Evolutionary conservation across 352 stramenopile species (phyloP), one percentile per base, ranked within the genome.

Genomic region (Pythium pyrilobum): DNA sequence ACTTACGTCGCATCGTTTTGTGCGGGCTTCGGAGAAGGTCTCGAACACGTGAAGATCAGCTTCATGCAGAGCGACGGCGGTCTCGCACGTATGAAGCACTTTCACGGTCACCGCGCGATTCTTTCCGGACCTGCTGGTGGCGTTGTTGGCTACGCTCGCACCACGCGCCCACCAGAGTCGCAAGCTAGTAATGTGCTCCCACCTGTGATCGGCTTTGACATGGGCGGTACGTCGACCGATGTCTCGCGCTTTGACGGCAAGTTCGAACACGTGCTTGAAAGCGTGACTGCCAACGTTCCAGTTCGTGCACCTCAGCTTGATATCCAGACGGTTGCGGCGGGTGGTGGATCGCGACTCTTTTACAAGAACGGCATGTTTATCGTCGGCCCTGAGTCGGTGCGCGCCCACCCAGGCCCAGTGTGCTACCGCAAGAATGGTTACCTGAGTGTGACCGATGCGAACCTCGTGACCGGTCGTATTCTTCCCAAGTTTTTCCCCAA

Each of bases 41-140:
- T 99, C 13, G 75, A 95, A 2, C 49, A 89, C 16, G 81, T 96
- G 57, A 91, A 95, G 48, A 98, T 98, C 52, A 94, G 84, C 50
- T 97, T 99, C 56, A 99, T 99, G 97, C 97, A 99, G 66, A 98
- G 87, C 36, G 97, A 99, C 72, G 97, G 97, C 27, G 97, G 97
- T 20, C 71, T 99, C 42, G 97, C 96, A 8, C 89, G 90, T 5
- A 96, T 98, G 64, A 89, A 96, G 52, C 74, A 87, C 37, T 98
- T 98, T 59, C 81, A 93, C 55, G 93, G 93, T 41, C 89, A 97
- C 47, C 81, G 85, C 1, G 92, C 92, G 5, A 98, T 98, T 47
- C 76, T 98, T 0, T 98, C 93, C 0, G 95, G 95, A 10, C 95
- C 95, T 33, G 95, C 95, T 5, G 95, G 92, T 39, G 95, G 95